These are phyloP conservation scores for Phytophthora boehmeriae DNA, from an alignment of 352 stramenopile genomes.

Conservation along the genomic window DNA sequence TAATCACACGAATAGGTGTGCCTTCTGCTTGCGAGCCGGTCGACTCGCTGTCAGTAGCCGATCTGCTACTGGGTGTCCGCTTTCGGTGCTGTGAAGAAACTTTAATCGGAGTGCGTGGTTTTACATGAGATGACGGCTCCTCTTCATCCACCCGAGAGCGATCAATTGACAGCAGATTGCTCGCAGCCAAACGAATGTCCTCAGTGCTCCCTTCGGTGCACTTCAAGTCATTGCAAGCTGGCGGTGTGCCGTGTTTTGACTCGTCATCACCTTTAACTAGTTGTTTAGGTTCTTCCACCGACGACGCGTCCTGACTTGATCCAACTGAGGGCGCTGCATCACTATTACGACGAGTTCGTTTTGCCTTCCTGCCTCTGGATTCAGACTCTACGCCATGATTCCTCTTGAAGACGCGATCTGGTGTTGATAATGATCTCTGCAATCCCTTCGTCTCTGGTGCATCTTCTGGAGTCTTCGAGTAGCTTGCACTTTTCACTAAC, in stretches of 20 bases:
- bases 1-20: slow-evolving; percentile 40
- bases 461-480: slow-evolving; percentile 8
- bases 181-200: not conserved
- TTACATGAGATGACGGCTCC: not conserved
- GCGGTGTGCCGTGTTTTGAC: not conserved
- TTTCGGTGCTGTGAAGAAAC: slow-evolving; percentile 14
- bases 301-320: slow-evolving; percentile 1
- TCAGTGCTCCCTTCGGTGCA: not conserved
- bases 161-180: not conserved
- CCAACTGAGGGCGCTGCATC: not conserved
- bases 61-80: slow-evolving; percentile 10
- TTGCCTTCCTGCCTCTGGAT: slow-evolving; percentile 6
- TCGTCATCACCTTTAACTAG: not conserved
- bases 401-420: slow-evolving; percentile 25
- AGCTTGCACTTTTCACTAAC: slow-evolving; percentile 25
- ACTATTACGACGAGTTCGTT: slow-evolving; percentile 27
- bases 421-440: slow-evolving; percentile 29
- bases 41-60: slow-evolving; percentile 19
- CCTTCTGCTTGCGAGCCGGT: slow-evolving; percentile 15
- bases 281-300: not conserved
- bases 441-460: slow-evolving; percentile 8
- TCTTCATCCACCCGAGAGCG: not conserved
- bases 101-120: slow-evolving; percentile 5
- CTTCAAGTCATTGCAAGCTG: not conserved
- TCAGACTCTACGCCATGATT: slow-evolving; percentile 4